A percentile compares a stretch with the other conserved stretches of the same genome.
Conservation (phyloP, 2,329 filamentous ascomycete genomes). For the Arthrocladium fulminans region DNA sequence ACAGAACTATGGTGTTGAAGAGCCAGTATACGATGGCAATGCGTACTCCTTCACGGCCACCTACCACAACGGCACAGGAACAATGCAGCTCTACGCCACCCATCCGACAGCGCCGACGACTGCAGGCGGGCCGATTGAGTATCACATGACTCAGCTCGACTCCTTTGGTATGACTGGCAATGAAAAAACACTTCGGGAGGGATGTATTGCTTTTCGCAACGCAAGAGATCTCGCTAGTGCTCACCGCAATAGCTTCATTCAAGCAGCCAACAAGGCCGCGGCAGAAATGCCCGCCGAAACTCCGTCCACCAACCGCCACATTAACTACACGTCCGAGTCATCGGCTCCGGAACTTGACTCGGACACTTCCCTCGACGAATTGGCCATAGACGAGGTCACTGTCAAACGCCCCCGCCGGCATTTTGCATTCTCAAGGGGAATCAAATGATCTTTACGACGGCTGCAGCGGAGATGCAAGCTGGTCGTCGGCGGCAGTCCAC, state of each 20-base stretch:
- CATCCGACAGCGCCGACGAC: constrained; percentile 9
- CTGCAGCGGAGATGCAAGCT: constrained; percentile 3
- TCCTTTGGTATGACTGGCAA: constrained; percentile 25
- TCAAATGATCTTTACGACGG: no score
- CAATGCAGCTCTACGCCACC: constrained; percentile 10
- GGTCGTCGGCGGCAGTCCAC: constrained; percentile 1
- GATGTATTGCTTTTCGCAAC: constrained; percentile 34
- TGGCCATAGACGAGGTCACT: constrained; percentile 3
- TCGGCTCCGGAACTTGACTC: constrained; percentile 1
- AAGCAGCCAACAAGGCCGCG: constrained; percentile 24
- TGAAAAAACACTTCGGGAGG: constrained; percentile 27
- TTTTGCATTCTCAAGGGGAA: no score
- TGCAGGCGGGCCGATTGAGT: constrained; percentile 24
- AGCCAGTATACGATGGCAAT: constrained; percentile 31
- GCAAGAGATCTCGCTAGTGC: constrained; percentile 31
- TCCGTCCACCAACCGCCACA: constrained; percentile 5
- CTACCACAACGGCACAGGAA: constrained; percentile 22
- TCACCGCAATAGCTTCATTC: constrained; percentile 31
- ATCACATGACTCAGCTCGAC: constrained; percentile 34
- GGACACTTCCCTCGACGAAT: constrained; percentile 5
- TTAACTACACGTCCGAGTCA: constrained; percentile 7
- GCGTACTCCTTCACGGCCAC: constrained; percentile 33
- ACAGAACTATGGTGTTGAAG: constrained; percentile 20
- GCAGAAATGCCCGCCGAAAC: constrained; percentile 9
- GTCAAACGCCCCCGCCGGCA: no score